Base-by-base conservation (phyloP, 2,329 filamentous ascomycete species). In the Colletotrichum australisinense region DNA sequence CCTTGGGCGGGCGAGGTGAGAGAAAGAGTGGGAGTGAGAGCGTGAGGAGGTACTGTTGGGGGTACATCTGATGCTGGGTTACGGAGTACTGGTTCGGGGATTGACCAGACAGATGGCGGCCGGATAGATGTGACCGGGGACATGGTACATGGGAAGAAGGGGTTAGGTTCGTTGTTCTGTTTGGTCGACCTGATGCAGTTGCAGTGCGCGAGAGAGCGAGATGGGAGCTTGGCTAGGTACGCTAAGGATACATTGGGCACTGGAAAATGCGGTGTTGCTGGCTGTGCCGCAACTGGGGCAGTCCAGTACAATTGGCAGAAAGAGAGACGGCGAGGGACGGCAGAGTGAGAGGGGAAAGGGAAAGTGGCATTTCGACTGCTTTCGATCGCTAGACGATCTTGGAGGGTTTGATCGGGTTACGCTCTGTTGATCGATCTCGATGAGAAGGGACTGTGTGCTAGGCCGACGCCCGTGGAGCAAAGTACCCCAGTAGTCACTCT, bases 341-440 rank as follows among this genome's bases (percentile, higher is more conserved):
- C 19, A 42, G 26, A 19, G 38, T 49, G 62, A 24, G 28, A 73
- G 66, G 60, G 70, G 57, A 70, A 68, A 63, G 66, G 59, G 65
- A 75, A 70, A 75, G 73, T 63, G 66, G 73, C 55, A 72, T 60
- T 60, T 71, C 30, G 56, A 42, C 65, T 59, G 64, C 65, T 72
- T 76, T 76, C 75, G 75, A 77, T 76, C 69, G 67, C 64, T 63
- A 73, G 70, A 63, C 52, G 67, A 75, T 74, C 72, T 62, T 52
- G 32, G 62, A 63, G 72, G 68, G 64, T 68, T 74, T 75, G 75
- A 77, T 77, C 75, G 73, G 66, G 60, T 65, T 69, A 68, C 67
- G 68, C 71, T 70, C 74, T 74, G 73, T 53, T 71, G 75, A 77
- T 77, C 75, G 76, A 77, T 77, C 71, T 76, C 74, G 75, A 75